These are phyloP conservation scores for Tilletia indica DNA, from an alignment of 1,284 basidiomycete genomes.

Conservation along the genomic window DNA sequence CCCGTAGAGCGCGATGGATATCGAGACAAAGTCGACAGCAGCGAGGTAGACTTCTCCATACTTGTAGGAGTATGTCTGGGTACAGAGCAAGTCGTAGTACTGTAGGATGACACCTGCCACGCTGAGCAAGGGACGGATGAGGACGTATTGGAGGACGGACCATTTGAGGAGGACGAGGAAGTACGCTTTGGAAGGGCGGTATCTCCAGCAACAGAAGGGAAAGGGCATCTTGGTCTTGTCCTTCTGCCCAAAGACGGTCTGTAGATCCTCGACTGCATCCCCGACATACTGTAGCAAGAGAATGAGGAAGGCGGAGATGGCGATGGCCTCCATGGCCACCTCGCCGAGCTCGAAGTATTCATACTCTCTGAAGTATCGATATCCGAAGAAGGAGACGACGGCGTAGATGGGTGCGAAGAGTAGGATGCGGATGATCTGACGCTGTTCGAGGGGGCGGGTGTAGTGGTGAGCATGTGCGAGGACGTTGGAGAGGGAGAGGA, in stretches of 20 bases:
- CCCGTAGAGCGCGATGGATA: conserved; percentile 55
- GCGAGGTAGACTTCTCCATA: conserved; percentile 34
- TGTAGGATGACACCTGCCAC: conserved; percentile 31
- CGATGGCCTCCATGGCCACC: conserved; percentile 66
- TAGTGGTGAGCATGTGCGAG: conserved; percentile 68
- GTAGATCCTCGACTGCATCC: conserved; percentile 64
- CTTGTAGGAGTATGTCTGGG: conserved; percentile 25
- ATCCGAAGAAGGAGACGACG: conserved; percentile 29
- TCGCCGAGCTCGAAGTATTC: conserved; percentile 28
- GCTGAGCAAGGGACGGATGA: conserved; percentile 31
- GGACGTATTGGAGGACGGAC: conserved; percentile 34
- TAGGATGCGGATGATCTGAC: conserved; percentile 64
- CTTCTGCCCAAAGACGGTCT: conserved; percentile 68
- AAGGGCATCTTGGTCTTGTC: conserved; percentile 73
- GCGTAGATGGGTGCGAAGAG: conserved; percentile 53
- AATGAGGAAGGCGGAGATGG: conserved; percentile 62
- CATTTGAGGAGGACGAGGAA: conserved; percentile 36
- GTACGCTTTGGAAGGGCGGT: conserved; percentile 36
- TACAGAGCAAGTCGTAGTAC: conserved; percentile 31
- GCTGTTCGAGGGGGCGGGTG: conserved; percentile 67
- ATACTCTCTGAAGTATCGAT: conserved; percentile 26
- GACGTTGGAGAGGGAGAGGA: conserved; percentile 43
- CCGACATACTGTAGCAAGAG: conserved; percentile 82
- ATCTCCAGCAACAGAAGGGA: conserved; percentile 62
- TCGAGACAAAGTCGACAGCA: conserved; percentile 27